A percentile compares a stretch with the other conserved stretches of the same genome.
These are phyloP conservation scores for Neofusicoccum sp. DNA, from an alignment of 2,329 filamentous ascomycete genomes.

Conservation along the genomic window DNA sequence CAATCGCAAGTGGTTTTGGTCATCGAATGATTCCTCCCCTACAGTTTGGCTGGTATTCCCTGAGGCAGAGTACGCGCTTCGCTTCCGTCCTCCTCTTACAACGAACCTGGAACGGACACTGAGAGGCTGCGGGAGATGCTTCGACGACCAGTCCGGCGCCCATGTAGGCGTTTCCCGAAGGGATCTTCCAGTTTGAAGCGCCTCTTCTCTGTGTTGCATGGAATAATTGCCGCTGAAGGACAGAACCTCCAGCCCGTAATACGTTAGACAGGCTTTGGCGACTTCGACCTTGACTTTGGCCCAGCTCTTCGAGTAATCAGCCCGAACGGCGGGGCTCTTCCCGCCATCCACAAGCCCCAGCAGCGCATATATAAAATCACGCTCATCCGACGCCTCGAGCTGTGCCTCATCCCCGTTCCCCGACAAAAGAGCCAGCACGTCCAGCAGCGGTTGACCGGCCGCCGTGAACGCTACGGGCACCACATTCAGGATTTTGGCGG, in stretches of 20 bases:
- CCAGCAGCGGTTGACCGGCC: neutral
- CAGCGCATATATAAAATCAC: slow-evolving; percentile 11
- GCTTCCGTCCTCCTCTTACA: neutral
- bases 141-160: slow-evolving; percentile 11
- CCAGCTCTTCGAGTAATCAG: neutral
- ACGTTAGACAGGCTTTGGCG: neutral
- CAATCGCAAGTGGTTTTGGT: neutral
- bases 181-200: neutral
- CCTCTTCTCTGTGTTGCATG: neutral
- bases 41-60: neutral
- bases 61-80: neutral
- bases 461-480: neutral
- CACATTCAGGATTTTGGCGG: neutral
- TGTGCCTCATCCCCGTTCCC: neutral
- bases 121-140: neutral
- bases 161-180: neutral
- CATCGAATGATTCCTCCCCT: neutral
- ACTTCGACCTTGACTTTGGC: neutral
- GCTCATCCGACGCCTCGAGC: slow-evolving; percentile 8
- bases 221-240: slow-evolving; percentile 3
- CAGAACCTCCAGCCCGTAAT: slow-evolving; percentile 5
- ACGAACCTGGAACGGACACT: slow-evolving; percentile 1
- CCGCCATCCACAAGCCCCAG: slow-evolving; percentile 4
- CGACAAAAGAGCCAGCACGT: slow-evolving; percentile 10
- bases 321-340: neutral